A percentile compares a stretch with the other conserved stretches of the same genome.
phyloP scores from a whole-genome alignment of 1,284 basidiomycete species.

The Puccinia novopanici region DNA sequence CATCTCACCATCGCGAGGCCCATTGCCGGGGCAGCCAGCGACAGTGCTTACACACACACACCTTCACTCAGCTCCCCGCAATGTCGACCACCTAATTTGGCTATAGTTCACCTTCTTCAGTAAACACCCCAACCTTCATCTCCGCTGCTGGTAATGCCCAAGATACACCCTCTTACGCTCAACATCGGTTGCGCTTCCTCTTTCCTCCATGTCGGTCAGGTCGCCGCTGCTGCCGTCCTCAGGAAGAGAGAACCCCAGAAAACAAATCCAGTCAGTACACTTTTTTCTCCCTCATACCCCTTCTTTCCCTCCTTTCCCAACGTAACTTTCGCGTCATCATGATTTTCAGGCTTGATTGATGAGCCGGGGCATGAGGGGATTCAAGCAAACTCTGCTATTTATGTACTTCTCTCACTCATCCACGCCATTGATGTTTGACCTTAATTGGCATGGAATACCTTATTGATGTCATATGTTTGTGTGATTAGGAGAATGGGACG shows the following conservation, averaged over 20 bases:
- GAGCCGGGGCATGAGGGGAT: not conserved
- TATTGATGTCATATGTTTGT: not conserved
- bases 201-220: slow-evolving; percentile 17
- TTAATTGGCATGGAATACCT: not conserved
- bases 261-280: not conserved
- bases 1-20: not conserved
- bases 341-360: not conserved
- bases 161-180: not conserved
- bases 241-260: slow-evolving; percentile 20
- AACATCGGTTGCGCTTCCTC: slow-evolving; percentile 8
- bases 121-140: not conserved
- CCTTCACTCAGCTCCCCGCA: not conserved
- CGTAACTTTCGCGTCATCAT: too few species aligned
- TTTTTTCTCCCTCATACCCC: not conserved
- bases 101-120: not conserved
- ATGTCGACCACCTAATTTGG: not conserved
- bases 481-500: not conserved
- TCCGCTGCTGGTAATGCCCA: slow-evolving; percentile 1
- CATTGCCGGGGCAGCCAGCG: not conserved
- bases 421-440: not conserved
- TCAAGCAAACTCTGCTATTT: not conserved
- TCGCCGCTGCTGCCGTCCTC: not conserved
- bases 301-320: not conserved
- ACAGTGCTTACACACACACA: not conserved
- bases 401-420: too few species aligned